Evolutionary conservation across 345 rosid species (phyloP).

Genomic region (Limnanthes douglasii): DNA sequence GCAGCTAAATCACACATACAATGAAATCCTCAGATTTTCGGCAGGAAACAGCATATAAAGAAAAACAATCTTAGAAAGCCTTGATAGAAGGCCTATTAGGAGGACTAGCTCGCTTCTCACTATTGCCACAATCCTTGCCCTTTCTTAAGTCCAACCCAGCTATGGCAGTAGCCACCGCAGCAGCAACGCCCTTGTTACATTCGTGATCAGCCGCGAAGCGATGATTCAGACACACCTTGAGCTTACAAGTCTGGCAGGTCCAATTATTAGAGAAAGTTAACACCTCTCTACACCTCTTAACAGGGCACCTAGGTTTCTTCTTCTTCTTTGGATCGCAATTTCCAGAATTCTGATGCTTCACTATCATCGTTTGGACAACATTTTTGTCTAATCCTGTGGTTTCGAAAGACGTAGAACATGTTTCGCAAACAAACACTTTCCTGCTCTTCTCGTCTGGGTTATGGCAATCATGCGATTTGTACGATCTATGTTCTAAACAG

Average conservation of each 20-base stretch:
- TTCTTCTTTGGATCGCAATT: slow-evolving; percentile 52
- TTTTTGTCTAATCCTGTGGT: slow-evolving; percentile 28
- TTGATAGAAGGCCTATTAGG: slow-evolving; percentile 15
- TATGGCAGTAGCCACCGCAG: background rate
- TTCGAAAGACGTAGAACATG: slow-evolving; percentile 56
- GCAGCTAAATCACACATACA: no score
- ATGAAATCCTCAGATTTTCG: no score
- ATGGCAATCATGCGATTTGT: slow-evolving; percentile 54
- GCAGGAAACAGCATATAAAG: no score
- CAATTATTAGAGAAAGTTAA: slow-evolving; percentile 48
- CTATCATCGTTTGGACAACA: slow-evolving; percentile 28
- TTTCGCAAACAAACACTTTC: slow-evolving; percentile 47
- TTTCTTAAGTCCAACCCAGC: slow-evolving; percentile 24
- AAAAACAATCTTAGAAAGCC: slow-evolving; percentile 10
- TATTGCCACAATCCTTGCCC: slow-evolving; percentile 28
- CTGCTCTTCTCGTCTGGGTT: slow-evolving; percentile 42
- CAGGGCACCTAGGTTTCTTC: slow-evolving; percentile 55
- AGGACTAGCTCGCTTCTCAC: slow-evolving; percentile 9
- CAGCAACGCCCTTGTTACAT: slow-evolving; percentile 19
- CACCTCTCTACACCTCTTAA: slow-evolving; percentile 47
- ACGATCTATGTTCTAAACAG: slow-evolving; percentile 64
- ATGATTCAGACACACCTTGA: slow-evolving; percentile 64
- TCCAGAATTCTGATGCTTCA: slow-evolving; percentile 40
- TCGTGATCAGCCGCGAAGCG: slow-evolving; percentile 64
- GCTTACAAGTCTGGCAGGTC: slow-evolving; percentile 54